Percentiles rank a stretch among this genome's conserved stretches.
Evolutionary conservation across 1,284 basidiomycete species (phyloP).

Genomic region (Apiotrichum gracile): DNA sequence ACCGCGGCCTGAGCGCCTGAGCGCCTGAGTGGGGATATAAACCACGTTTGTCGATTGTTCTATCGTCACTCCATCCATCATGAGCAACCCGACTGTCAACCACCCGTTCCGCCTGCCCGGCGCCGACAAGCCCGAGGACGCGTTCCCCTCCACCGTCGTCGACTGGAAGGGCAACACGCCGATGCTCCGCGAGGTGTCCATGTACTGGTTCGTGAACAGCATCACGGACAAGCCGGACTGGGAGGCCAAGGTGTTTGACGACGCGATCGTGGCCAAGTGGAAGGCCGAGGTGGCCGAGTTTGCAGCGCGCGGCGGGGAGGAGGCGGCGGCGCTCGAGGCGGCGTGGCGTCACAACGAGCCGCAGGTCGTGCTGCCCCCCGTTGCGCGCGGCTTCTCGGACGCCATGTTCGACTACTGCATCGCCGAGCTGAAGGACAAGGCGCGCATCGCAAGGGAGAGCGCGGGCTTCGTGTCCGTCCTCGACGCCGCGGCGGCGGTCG

Average conservation of each 20-base stretch:
- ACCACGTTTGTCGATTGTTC: too few relatives aligned
- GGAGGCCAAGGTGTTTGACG: not conserved
- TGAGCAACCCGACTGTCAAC: not conserved
- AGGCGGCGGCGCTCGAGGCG: not conserved
- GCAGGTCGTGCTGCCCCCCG: not conserved
- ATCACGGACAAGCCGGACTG: constrained; percentile 6
- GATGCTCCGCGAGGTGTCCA: not conserved
- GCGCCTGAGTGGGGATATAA: too few relatives aligned
- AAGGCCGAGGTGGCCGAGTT: not conserved
- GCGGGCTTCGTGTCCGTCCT: not conserved
- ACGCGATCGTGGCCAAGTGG: constrained; percentile 1
- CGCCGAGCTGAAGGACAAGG: constrained; percentile 1
- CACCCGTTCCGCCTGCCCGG: not conserved
- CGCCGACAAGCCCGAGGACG: not conserved
- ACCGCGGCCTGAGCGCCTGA: too few relatives aligned
- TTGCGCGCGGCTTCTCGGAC: not conserved
- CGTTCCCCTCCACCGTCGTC: not conserved
- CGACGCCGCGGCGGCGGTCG: not conserved
- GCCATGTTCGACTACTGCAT: constrained; percentile 2
- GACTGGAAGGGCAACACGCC: constrained; percentile 1
- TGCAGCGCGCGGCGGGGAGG: not conserved
- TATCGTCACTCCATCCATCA: not conserved
- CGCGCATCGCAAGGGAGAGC: not conserved
- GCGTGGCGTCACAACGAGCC: too few relatives aligned
- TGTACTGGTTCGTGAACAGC: not conserved